These are phyloP conservation scores for Penicillium arizonense DNA, from an alignment of 495 filamentous ascomycete species.

Conservation along the genomic window DNA sequence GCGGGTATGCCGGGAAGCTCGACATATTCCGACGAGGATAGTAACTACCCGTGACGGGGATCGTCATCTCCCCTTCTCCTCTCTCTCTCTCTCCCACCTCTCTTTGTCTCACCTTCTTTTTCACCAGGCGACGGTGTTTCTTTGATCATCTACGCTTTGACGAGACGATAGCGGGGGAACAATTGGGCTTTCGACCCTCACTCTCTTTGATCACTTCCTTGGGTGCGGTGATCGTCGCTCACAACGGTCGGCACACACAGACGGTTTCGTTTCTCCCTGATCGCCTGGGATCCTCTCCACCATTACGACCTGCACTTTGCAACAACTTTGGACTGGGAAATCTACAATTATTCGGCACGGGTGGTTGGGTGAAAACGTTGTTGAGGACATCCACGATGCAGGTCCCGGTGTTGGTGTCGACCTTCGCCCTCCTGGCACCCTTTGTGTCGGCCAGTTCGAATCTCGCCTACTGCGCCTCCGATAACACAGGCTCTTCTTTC, in stretches of 20 bases:
- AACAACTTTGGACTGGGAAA: background rate
- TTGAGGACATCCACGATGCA: slow-evolving; percentile 16
- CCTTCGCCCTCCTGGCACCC: slow-evolving; percentile 16
- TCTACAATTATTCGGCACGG: background rate
- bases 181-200: background rate
- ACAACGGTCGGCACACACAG: slow-evolving; percentile 18
- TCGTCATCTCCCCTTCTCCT: slow-evolving; percentile 2
- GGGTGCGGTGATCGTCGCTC: slow-evolving; percentile 16
- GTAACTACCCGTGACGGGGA: slow-evolving; percentile 1
- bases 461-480: slow-evolving; percentile 42
- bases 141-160: too few species aligned
- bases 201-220: background rate
- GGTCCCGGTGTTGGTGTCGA: slow-evolving; percentile 8
- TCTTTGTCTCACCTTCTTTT: background rate
- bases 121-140: background rate
- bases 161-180: slow-evolving; percentile 6
- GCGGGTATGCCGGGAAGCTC: slow-evolving; percentile 10
- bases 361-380: background rate
- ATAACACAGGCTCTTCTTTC: slow-evolving; percentile 45
- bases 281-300: background rate
- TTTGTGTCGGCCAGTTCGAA: slow-evolving; percentile 17
- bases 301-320: background rate
- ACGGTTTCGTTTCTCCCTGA: background rate
- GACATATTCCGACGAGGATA: slow-evolving; percentile 8
- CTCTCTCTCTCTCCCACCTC: background rate